Evolutionary conservation across 495 filamentous ascomycete species (phyloP), one percentile per base, ranked within the genome.

Genomic region (Penicillium salamii): DNA sequence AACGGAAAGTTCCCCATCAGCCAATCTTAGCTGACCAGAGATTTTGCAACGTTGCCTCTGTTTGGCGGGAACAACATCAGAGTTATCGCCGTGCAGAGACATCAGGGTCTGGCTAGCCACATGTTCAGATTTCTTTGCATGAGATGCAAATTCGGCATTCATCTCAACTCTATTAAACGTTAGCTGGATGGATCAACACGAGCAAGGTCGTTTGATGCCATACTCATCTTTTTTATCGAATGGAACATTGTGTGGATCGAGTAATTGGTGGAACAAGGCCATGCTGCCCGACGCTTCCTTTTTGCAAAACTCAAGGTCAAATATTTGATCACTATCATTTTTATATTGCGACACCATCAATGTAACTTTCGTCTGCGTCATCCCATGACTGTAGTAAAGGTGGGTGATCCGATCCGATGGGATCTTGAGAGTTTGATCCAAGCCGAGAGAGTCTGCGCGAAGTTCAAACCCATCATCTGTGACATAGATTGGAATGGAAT

Each of bases 401-500:
- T 3, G 4, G 4, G 23, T 26, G 23, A 26, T 26, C 23, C 8
- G 23, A 26, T 26, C 23, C 4, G 8, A 26, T 26, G 23, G 23
- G 8, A 26, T 26, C 23, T 26, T 8, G 23, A 26, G 23, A 8
- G 23, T 12, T 46, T 40, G 6, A 21, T 37, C 18, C 33, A 11
- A 9, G 20, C 29, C 49, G 2, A 28, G 15, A 18, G 45, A 31
- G 5, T 50, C 19, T 35, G 42, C 36, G 1, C 46, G 39, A 26
- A 65, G 34, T 13, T 53, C 23, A 14, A 62, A 29, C 0, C 42
- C 46, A 13, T 47, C 29, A 18, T 55, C 39, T 26, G 7, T 40
- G 54, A 48, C 9, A 68, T 20, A 51, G 40, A 29, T 12, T 68
- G 26, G 32, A 39, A 7, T 12, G 50, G 34, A 6, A 32, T 47